phyloP scores from a whole-genome alignment of 129 eudicot genomes.

The Tagetes erecta region DNA sequence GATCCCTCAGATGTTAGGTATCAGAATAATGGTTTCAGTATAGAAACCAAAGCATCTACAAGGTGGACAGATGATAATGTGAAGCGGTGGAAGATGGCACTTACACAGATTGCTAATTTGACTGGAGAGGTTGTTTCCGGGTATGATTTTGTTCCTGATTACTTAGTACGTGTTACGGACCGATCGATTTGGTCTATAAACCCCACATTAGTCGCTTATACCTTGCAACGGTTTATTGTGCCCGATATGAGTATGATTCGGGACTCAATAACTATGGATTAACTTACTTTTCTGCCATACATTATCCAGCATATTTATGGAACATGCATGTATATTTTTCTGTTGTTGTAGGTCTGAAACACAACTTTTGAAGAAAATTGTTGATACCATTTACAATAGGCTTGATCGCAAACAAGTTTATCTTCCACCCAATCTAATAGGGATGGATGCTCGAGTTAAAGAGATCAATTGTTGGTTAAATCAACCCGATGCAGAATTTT shows the following conservation, averaged over 20 bases:
- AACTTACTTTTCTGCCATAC: no score
- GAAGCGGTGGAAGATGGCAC: constrained; percentile 14
- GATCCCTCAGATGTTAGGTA: constrained; percentile 5
- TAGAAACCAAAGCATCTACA: constrained; percentile 6
- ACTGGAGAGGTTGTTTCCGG: background rate
- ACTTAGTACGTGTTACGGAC: no score
- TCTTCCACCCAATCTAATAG: constrained; percentile 8
- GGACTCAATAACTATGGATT: no score
- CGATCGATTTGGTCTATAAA: no score
- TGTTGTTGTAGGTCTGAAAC: constrained; percentile 12
- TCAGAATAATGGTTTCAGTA: background rate
- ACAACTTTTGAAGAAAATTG: background rate
- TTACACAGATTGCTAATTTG: constrained; percentile 10
- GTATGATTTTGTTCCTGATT: background rate
- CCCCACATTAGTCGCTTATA: no score
- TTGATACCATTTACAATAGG: background rate
- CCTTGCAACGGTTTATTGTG: no score
- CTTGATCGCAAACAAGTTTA: background rate
- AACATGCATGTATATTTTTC: background rate
- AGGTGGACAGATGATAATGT: constrained; percentile 16
- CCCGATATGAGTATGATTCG: no score
- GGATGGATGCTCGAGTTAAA: constrained; percentile 14
- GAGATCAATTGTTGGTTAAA: constrained; percentile 10
- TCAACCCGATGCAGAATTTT: background rate
- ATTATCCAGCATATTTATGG: no score